Evolutionary conservation across 805 yeast genomes (phyloP), one percentile per base, ranked within the genome.

Genomic region (Spathaspora gorwiae): DNA sequence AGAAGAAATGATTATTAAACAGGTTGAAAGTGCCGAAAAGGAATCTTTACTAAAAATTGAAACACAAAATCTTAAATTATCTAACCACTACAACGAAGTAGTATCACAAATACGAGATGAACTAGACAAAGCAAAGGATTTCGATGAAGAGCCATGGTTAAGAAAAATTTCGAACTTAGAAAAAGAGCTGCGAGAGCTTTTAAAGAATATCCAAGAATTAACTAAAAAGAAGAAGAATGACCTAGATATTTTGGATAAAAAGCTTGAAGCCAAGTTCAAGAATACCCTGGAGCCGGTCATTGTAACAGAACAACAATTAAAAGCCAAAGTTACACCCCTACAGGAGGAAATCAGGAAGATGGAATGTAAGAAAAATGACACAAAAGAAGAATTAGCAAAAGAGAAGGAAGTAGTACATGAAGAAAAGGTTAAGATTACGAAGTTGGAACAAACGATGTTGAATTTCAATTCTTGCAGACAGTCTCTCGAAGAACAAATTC

Each of bases 81-180:
- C 50, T 33, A 58, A 54, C 41, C 64, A 63, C 35, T 67, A 48
- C 47, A 58, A 63, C 30, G 66, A 64, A 34, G 47, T 66, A 34
- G 56, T 60, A 30, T 65, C 62, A 48, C 69, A 71, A 40, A 49
- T 70, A 33, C 57, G 61, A n/a, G 50, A 61, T 24, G 70, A 68
- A 43, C 49, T 73, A 5, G 52, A 59, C 13, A 46, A 51, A 3
- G 68, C 70, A 0, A 49, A 54, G 29, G 41, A 42, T 15, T 60
- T 50, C 39, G 50, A 55, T 12, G 66, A 64, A 48, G 59, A 57
- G 6, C 53, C 52, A 5, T 15, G 54, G 5, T 13, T 48, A 10
- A 36, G 47, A 7, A 59, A 62, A 30, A 54, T 64, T 11, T 34
- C 41, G 4, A 40, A 47, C 0, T 44, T 67, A 12, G 44, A 58